Conservation (phyloP, 257 asterid genomes). For the Ligustrum vulgare region DNA sequence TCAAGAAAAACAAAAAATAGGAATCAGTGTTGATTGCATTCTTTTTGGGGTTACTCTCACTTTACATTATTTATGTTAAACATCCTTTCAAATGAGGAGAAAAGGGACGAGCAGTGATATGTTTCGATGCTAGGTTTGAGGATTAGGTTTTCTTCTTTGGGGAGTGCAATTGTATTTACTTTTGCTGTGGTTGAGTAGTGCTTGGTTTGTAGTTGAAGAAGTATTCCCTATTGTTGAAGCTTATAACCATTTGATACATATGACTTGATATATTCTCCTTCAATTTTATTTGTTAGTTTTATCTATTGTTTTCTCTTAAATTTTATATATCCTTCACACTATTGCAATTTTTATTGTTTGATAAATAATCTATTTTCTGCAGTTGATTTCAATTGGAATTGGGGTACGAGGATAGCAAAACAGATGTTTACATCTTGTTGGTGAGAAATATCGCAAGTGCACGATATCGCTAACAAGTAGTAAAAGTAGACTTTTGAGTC, state of each 20-base stretch:
- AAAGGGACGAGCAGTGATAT: background rate
- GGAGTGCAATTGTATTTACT: background rate
- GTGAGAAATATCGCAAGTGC: too few relatives aligned
- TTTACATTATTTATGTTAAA: background rate
- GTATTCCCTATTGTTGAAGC: background rate
- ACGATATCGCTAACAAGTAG: too few relatives aligned
- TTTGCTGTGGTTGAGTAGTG: background rate
- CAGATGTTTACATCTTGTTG: background rate
- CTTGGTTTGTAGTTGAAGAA: background rate
- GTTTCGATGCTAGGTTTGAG: background rate
- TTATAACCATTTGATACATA: background rate
- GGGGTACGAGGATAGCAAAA: background rate
- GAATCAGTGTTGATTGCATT: background rate
- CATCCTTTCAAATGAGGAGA: background rate
- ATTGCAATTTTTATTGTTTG: background rate
- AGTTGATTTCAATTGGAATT: background rate
- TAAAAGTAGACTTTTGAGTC: too few relatives aligned
- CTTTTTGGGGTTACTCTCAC: background rate
- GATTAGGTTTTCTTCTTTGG: background rate
- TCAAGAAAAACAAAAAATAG: background rate
- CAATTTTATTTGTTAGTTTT: constrained; percentile 16
- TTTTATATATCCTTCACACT: background rate
- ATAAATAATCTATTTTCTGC: background rate
- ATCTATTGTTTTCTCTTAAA: background rate
- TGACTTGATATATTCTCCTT: constrained; percentile 31